Evolutionary conservation across 2,329 filamentous ascomycete genomes (phyloP).

Genomic region (Penicillium sp.): DNA sequence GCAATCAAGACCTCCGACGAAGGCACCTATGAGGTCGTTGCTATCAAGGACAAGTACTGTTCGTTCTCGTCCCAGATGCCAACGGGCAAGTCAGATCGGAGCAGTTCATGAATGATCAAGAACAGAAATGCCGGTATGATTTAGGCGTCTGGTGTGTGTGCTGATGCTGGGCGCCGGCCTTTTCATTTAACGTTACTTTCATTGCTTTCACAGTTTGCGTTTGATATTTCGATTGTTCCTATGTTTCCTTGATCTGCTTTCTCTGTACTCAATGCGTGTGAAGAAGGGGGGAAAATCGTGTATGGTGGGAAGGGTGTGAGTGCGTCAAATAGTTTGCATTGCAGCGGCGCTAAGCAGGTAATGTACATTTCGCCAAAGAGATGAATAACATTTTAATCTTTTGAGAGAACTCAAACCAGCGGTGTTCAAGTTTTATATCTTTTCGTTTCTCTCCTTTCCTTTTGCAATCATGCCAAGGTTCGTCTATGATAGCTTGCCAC

Average conservation of each 20-base stretch:
- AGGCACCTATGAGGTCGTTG: conserved; percentile 94
- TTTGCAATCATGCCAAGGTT: too few species aligned
- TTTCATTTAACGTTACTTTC: not conserved
- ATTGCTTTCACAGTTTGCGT: not conserved
- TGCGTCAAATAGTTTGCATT: conserved; percentile 21
- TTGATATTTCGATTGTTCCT: conserved; percentile 2
- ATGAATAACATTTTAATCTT: conserved; percentile 2
- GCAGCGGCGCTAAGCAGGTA: conserved; percentile 25
- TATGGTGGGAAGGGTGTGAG: too few species aligned
- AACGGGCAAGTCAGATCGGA: conserved; percentile 41
- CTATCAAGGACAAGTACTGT: conserved; percentile 90
- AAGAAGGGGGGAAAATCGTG: too few species aligned
- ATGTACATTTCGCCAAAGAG: conserved; percentile 19
- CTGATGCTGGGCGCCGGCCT: conserved; percentile 8
- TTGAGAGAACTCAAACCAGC: conserved; percentile 7
- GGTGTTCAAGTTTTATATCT: conserved; percentile 6
- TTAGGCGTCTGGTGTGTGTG: conserved; percentile 10
- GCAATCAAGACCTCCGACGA: conserved; percentile 81
- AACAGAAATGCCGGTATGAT: conserved; percentile 9
- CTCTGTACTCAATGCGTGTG: too few species aligned
- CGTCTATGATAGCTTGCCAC: conserved; percentile 3
- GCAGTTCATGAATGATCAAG: conserved; percentile 15
- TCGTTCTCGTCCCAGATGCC: conserved; percentile 70
- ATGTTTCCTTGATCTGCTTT: conserved; percentile 5
- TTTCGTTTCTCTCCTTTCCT: too few species aligned